Evolutionary conservation across 2,329 filamentous ascomycete genomes (phyloP), one percentile per base, ranked within the genome.

Genomic region (Cucurbitaria berberidis): DNA sequence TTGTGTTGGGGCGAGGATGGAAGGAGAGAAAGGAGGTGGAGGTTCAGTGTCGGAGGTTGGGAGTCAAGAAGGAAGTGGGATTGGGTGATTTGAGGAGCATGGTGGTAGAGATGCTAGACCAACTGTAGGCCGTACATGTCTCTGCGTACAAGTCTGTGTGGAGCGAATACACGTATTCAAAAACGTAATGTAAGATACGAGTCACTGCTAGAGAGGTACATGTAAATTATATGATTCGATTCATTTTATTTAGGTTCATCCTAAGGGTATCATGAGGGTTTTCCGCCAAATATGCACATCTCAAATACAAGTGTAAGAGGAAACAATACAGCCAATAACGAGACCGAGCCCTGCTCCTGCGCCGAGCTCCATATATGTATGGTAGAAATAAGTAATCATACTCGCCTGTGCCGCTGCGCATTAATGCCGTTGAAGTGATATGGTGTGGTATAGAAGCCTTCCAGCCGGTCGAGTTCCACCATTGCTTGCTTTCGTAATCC

Each of bases 11-110:
- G 6, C 57, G 61, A 16, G 55, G 54, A 7, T 76, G 74, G 74
- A 67, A 63, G 56, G 63, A 70, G 32, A 64, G 36, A 42, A 53
- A 55, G 51, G 74, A 81, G 15, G 84, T 89, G 32, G 92, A 96
- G 72, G 84, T 96, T 26, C 91, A 96, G 69, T 93, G 91, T 75
- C 83, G 90, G 53, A 81, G 83, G 50, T 77, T 93, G 22, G 82
- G 80, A 6, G 66, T 89, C 15, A 88, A 84, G 60, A 80, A 87
- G 58, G 77, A 84, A 13, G 83, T 91, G 13, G 64, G 77, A 3
- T 51, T 86, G 5, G 77, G 80, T 1, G 70, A 77, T 3, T 67
- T 90, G 18, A 76, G 77, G 10, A 65, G 66, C 3, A 79, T 82
- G 67, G 77, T 72, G 9, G 13, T 40, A 29, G 45, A 13, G 7